phyloP scores from a whole-genome alignment of 2,329 filamentous ascomycete species.

The Zymoseptoria tritici region DNA sequence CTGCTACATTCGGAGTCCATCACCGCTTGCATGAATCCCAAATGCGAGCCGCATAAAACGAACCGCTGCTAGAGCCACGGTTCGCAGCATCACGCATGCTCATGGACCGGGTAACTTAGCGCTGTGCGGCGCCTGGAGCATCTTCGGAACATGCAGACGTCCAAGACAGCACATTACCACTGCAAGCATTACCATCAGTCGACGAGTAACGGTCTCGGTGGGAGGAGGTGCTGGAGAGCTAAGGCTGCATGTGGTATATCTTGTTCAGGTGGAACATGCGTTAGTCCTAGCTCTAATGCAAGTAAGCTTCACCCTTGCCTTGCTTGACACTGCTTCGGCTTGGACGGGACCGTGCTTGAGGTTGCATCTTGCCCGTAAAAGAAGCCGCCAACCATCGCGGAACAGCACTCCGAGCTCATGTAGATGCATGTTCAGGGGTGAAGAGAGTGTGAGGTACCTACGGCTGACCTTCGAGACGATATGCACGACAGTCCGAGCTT shows the following conservation, averaged over 20 bases:
- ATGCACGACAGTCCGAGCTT: neutral
- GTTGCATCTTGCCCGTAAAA: neutral
- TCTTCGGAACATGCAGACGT: neutral
- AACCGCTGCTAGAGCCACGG: neutral
- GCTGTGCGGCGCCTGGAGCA: neutral
- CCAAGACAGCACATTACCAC: neutral
- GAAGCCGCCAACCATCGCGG: neutral
- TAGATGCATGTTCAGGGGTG: too few relatives aligned
- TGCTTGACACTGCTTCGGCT: neutral
- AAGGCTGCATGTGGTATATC: too few relatives aligned
- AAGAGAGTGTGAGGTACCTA: too few relatives aligned
- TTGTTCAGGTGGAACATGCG: neutral
- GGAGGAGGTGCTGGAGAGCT: too few relatives aligned
- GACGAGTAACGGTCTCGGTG: too few relatives aligned
- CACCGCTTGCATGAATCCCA: neutral
- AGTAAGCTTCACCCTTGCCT: neutral
- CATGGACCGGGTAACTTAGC: neutral
- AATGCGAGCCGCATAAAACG: neutral
- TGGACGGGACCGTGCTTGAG: neutral
- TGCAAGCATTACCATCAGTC: too few relatives aligned
- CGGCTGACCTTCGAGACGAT: neutral
- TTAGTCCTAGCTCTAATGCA: neutral
- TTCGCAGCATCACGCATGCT: neutral
- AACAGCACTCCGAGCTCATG: neutral
- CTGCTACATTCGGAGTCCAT: neutral